A percentile compares a stretch with the other conserved stretches of the same genome.
Conservation (phyloP, 2,329 filamentous ascomycete species). For the Apiospora hydei region DNA sequence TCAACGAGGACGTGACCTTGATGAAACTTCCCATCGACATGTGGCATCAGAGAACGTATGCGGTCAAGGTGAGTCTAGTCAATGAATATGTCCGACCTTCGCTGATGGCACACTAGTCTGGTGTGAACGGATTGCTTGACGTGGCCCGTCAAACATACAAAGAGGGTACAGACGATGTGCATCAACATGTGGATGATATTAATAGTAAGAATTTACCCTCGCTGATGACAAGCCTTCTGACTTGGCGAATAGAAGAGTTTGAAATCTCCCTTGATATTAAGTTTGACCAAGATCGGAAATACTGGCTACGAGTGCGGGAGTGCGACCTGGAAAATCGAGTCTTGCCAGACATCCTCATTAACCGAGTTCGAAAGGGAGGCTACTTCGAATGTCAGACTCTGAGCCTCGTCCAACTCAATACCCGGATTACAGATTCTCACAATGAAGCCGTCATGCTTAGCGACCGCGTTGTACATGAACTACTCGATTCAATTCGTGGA, state of each 20-base stretch:
- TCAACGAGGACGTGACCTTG: constrained; percentile 84
- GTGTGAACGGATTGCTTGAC: constrained; percentile 85
- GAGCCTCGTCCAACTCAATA: constrained; percentile 80
- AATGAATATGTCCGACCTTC: not conserved
- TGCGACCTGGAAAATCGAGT: constrained; percentile 66
- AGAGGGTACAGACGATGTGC: constrained; percentile 81
- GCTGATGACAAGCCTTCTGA: not conserved
- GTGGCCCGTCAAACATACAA: constrained; percentile 90
- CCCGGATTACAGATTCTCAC: constrained; percentile 79
- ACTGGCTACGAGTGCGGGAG: constrained; percentile 74
- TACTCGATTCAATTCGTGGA: constrained; percentile 75
- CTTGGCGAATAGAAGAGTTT: constrained; percentile 54
- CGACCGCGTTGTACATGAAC: constrained; percentile 74
- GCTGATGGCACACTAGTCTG: constrained; percentile 60
- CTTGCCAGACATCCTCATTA: constrained; percentile 78
- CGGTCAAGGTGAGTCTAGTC: constrained; percentile 68
- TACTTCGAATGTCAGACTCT: constrained; percentile 88
- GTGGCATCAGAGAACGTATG: constrained; percentile 89
- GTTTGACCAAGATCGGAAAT: constrained; percentile 80
- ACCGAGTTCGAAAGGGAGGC: constrained; percentile 75
- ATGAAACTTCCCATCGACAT: constrained; percentile 83
- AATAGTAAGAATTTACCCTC: not conserved
- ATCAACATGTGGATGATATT: constrained; percentile 66
- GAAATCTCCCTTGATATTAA: constrained; percentile 70
- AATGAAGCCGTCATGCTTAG: constrained; percentile 85